Base-by-base conservation (phyloP, 768 basidiomycete genomes). In the Phylloporus rhodoxanthus region DNA sequence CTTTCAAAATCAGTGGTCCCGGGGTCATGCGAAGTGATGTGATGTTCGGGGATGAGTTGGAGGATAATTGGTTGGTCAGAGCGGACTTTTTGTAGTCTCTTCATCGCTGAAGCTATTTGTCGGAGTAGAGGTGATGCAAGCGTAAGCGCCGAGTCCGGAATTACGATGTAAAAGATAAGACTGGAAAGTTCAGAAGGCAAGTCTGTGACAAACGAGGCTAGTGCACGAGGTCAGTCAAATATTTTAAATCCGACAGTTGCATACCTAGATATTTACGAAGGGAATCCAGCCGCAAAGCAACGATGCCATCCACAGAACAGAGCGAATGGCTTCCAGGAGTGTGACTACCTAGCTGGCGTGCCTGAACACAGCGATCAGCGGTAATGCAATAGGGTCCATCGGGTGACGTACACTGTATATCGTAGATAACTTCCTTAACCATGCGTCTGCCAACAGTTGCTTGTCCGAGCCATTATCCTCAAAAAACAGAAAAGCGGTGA, bases 21-120 rank as follows among this genome's bases (percentile, higher is more conserved):
- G 21, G 51, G 54, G 32, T 58, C 55, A 21, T 60, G 56, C 15
- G 71, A 68, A 9, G 75, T 72, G 38, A 87, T 68, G 38, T 79
- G 68, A 28, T 77, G 71, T 53, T 89, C 84, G 4, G 90, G 86
- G 38, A 92, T 70, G 54, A 91, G 78, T 48, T 92, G 86, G 51
- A 88, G 78, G 25, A 85, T 70, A 15, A 85, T 72, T 44, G 80
- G 79, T 13, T 64, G 50, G 20, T 74, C 72, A 11, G 75, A 62
- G 42, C 73, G 70, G 11, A 72, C 66, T 63, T 76, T 78, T 48
- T 73, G 62, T 3, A 76, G 67, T 51, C 83, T 83, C 57, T 80
- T 82, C 53, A 82, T 68, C 3, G 81, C 75, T 8, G 79, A 79
- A 46, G 87, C 75, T 25, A 88, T 70, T 61, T 85, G 81, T 17